phyloP scores from a whole-genome alignment of 1,139 yeast genomes.

The Kodamaea derodonti region DNA sequence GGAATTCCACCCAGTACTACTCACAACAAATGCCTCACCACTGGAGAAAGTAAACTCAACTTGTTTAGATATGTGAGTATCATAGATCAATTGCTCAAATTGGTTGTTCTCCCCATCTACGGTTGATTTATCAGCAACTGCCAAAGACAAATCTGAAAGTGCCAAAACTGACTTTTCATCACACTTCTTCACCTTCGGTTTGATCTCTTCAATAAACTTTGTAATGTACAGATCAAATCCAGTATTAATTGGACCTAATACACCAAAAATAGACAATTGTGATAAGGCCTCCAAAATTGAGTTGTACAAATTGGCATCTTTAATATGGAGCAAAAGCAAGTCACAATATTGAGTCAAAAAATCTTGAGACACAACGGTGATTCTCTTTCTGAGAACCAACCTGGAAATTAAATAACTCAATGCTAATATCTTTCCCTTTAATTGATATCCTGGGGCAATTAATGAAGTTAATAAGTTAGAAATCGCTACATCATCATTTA shows the following conservation, averaged over 20 bases:
- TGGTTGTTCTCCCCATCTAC: constrained; percentile 19
- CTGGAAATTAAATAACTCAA: constrained; percentile 53
- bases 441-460: constrained; percentile 12
- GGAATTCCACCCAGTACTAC: constrained; percentile 78
- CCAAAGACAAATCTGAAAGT: constrained; percentile 52
- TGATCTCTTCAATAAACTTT: constrained; percentile 28
- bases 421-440: constrained; percentile 30
- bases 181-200: constrained; percentile 46
- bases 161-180: constrained; percentile 61
- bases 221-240: constrained; percentile 14
- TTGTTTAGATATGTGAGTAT: constrained; percentile 64
- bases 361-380: constrained; percentile 15
- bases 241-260: constrained; percentile 29
- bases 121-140: constrained; percentile 19
- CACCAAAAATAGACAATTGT: constrained; percentile 62
- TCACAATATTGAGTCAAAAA: constrained; percentile 15
- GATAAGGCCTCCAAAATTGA: constrained; percentile 45
- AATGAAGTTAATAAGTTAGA: constrained; percentile 10
- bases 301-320: constrained; percentile 19
- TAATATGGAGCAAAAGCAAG: constrained; percentile 15
- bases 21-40: constrained; percentile 78
- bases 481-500: constrained; percentile 12
- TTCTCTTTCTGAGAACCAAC: constrained; percentile 37
- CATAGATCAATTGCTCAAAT: constrained; percentile 48
- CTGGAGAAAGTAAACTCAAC: constrained; percentile 70